Percentiles rank a stretch among this genome's conserved stretches.
Conservation (phyloP, 2,329 filamentous ascomycete species). For the Xylariaceae sp. region DNA sequence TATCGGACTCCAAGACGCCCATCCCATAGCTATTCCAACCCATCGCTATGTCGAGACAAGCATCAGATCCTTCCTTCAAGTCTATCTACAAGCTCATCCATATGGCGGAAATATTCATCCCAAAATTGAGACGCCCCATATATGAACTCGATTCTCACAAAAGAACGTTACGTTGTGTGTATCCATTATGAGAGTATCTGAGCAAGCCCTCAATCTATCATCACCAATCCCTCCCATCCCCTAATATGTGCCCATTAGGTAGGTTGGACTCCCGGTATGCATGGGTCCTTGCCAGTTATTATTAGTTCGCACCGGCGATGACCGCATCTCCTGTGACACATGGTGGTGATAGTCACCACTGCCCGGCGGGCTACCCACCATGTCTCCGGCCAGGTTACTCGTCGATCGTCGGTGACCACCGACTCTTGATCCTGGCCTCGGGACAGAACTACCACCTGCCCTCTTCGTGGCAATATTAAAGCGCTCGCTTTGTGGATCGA, state of each 20-base stretch:
- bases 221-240: too few species aligned
- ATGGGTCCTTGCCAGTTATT: constrained; percentile 35
- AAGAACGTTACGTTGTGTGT: too few species aligned
- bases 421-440: constrained; percentile 16
- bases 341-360: constrained; percentile 6
- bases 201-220: too few species aligned
- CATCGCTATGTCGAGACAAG: too few species aligned
- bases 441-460: constrained; percentile 25
- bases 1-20: constrained; percentile 1
- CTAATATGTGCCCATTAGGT: constrained; percentile 9
- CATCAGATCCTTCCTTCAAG: too few species aligned
- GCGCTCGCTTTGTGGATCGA: constrained; percentile 26
- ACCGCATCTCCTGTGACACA: constrained; percentile 5
- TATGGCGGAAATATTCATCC: neutral
- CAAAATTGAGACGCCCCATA: too few species aligned
- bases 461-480: constrained; percentile 29
- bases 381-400: constrained; percentile 21
- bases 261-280: constrained; percentile 29
- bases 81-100: neutral
- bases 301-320: constrained; percentile 24
- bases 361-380: constrained; percentile 7
- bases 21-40: constrained; percentile 1
- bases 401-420: constrained; percentile 22
- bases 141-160: too few species aligned
- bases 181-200: too few species aligned